A percentile compares a stretch with the other conserved stretches of the same genome.
These are phyloP conservation scores for Plectranthus barbatus DNA, from an alignment of 257 asterid genomes.

Conservation along the genomic window DNA sequence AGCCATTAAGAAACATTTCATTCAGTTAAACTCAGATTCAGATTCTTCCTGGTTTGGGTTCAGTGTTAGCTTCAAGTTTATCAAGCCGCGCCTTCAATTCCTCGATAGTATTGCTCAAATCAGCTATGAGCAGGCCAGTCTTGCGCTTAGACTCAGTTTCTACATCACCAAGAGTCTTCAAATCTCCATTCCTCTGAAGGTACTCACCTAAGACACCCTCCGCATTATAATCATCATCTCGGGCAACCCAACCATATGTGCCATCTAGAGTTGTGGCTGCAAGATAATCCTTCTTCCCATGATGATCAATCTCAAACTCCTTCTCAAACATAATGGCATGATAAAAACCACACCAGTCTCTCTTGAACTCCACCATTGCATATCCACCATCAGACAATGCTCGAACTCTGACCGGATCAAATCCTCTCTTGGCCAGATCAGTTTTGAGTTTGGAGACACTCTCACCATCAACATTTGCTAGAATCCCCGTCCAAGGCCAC, in stretches of 20 bases:
- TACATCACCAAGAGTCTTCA: slow-evolving; percentile 48
- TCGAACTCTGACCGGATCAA: slow-evolving; percentile 35
- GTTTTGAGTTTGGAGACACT: slow-evolving; percentile 26
- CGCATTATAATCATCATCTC: slow-evolving; percentile 45
- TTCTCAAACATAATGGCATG: slow-evolving; percentile 47
- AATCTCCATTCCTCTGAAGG: slow-evolving; percentile 56
- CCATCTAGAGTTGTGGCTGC: neutral
- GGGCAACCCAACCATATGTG: slow-evolving; percentile 61
- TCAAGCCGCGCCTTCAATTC: slow-evolving; percentile 30
- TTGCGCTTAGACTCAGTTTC: slow-evolving; percentile 43
- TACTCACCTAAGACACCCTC: slow-evolving; percentile 32
- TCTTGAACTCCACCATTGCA: slow-evolving; percentile 46
- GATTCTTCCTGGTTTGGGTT: slow-evolving; percentile 14
- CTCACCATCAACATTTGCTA: slow-evolving; percentile 37
- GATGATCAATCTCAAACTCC: slow-evolving; percentile 33
- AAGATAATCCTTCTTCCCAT: slow-evolving; percentile 41
- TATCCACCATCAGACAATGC: slow-evolving; percentile 17
- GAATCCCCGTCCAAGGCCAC: slow-evolving; percentile 56
- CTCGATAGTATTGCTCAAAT: slow-evolving; percentile 29
- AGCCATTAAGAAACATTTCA: slow-evolving; percentile 4
- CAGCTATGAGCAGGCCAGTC: slow-evolving; percentile 31
- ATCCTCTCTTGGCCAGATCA: slow-evolving; percentile 36
- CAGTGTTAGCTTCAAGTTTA: slow-evolving; percentile 26
- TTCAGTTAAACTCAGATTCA: slow-evolving; percentile 2
- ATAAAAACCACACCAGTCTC: slow-evolving; percentile 50